Base-by-base conservation (phyloP, 306 rosid species). In the Cajanus cajan region DNA sequence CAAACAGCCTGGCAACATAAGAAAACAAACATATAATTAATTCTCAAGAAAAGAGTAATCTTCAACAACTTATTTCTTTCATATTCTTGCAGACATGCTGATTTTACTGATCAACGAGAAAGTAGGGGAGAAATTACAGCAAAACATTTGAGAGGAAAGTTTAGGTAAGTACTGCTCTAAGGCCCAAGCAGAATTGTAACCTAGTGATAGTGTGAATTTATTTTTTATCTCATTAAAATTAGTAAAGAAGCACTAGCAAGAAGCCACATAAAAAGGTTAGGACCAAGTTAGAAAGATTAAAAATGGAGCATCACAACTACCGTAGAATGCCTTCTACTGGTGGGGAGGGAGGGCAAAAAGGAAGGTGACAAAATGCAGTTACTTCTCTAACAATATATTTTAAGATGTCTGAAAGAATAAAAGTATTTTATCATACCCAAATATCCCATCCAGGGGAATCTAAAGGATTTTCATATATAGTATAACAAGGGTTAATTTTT, bases 1-100 rank as follows among this genome's bases (percentile, higher is more conserved):
- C 97, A 77, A 96, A 96, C 78, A 93, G 84, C 87, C 99, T 93
- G 74, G 31, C 68, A 83, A 78, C 21, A 70, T 21, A 34, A 55
- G 33, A 72, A 22, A 54, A 57, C 6, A 19, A 50, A 21, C 28
- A 54, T 47, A 28, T 50, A 59, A 21, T 43, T 69, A 0, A n/a
- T 15, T 70, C 64, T n/a, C 36, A 68, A 51, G 75, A 58, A 78
- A 41, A 45, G 15, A 31, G 40, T n/a, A 58, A 62, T 18, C 11
- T n/a, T 55, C 13, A n/a, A 47, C 15, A 75, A 55, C 21, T 64
- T 55, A 78, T 34, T 43, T 69, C 34, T 44, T 66, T 55, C 65
- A 74, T 21, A 43, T 34, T 21, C 14, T 71, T n/a, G 66, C 55
- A 65, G 25, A 69, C 34, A 41, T 31, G 5, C 2, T 43, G 50